Evolutionary conservation across 1,284 basidiomycete genomes (phyloP), one percentile per base, ranked within the genome.

Genomic region (Sphagnurus paluster): DNA sequence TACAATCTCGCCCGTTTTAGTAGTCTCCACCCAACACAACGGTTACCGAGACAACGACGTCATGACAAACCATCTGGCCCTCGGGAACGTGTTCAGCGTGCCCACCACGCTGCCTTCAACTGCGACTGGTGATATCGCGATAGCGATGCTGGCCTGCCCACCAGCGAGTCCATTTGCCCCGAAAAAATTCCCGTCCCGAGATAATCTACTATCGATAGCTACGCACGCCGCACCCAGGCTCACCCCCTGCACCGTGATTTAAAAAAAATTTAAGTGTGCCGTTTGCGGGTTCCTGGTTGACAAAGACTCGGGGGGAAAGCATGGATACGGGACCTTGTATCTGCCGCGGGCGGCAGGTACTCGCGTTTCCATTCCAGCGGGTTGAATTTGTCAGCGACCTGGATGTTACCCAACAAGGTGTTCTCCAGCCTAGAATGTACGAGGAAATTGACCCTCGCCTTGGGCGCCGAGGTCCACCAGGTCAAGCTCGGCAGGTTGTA

Each of bases 41-140:
- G 56, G 56, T 57, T 57, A 50, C 56, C 50, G 55, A 43, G 56
- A 48, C 51, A 48, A 57, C 54, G 35, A 48, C 48, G 48, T 54
- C 54, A 53, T 44, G 9, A 37, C 20, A 26, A 24, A 13, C 50
- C 34, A 37, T 43, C 38, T 37, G 23, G 3, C 34, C 33, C 36
- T 45, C 29, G 35, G 46, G 37, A 45, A 42, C 42, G 36, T 47
- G 21, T 43, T 38, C 29, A 39, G 35, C 39, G 11, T 43, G 35
- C 36, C 36, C 29, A 14, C 32, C 35, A 42, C 37, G 42, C 39
- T 41, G n/a, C n/a, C n/a, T n/a, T n/a, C n/a, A n/a, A n/a, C n/a
- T n/a, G 21, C 37, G 25, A 38, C 34, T 46, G 13, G n/a, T 45
- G 39, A 39, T 39, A 46, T 45, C 16, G 23, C 23, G 34, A 44